Percentiles rank a stretch among this genome's conserved stretches.
These are phyloP conservation scores for Vinca major DNA, from an alignment of 305 asterid species.

Conservation along the genomic window DNA sequence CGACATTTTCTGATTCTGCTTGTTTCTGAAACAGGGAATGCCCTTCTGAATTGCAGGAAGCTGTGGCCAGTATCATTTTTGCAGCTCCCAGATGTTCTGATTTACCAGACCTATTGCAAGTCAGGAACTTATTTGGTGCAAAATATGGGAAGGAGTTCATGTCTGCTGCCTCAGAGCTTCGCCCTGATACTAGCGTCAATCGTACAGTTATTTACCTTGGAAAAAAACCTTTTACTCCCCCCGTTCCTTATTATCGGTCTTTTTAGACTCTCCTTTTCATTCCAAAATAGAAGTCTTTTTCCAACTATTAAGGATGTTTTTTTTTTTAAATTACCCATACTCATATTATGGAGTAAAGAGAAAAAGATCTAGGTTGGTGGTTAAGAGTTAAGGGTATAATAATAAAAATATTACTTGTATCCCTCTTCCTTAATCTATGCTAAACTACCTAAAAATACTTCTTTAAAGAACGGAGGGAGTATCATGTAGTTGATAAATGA, in stretches of 20 bases:
- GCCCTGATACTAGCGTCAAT: conserved; percentile 85
- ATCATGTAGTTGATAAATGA: conserved; percentile 8
- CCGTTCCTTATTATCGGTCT: too few species aligned
- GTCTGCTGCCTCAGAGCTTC: conserved; percentile 88
- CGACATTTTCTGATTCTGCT: conserved; percentile 5
- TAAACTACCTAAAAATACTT: too few species aligned
- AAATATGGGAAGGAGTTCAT: conserved; percentile 88
- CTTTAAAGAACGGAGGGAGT: too few species aligned
- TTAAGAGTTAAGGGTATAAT: too few species aligned
- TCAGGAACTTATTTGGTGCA: conserved; percentile 61
- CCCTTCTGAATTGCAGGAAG: conserved; percentile 71
- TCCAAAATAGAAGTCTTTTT: too few species aligned
- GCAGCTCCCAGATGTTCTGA: conserved; percentile 94
- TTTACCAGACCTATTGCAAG: conserved; percentile 72
- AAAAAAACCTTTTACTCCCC: background rate
- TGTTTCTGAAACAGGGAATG: conserved; percentile 56
- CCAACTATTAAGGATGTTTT: too few species aligned
- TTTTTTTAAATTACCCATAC: too few species aligned
- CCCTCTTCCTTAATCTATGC: too few species aligned
- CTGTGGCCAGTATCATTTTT: conserved; percentile 83
- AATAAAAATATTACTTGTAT: too few species aligned
- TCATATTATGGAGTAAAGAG: too few species aligned
- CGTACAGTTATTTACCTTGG: conserved; percentile 57
- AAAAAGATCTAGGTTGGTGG: too few species aligned
- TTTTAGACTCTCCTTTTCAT: too few species aligned